Percentiles rank a stretch among this genome's conserved stretches.
Evolutionary conservation across 2,329 filamentous ascomycete species (phyloP).

Genomic region (Phymatotrichopsis omnivora): DNA sequence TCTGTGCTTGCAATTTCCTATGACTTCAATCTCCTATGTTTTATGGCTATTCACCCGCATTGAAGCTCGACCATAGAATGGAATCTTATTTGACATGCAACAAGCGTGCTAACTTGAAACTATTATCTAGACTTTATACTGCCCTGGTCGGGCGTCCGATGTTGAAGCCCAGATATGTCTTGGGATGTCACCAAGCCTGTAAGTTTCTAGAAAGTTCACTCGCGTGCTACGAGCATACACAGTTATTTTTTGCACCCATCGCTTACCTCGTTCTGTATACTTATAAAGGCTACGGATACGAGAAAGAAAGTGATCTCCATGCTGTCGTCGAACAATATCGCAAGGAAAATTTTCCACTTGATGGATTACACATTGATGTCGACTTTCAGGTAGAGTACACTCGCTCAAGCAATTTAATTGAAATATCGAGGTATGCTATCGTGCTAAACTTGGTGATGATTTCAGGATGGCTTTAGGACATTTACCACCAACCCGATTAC

Average conservation of each 20-base stretch:
- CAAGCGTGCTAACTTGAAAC: neutral
- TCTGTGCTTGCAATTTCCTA: conserved; percentile 2
- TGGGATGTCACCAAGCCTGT: conserved; percentile 37
- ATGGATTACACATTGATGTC: conserved; percentile 37
- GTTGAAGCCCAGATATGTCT: conserved; percentile 36
- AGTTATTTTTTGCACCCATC: neutral
- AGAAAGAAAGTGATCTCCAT: neutral
- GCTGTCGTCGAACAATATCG: conserved; percentile 31
- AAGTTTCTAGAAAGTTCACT: neutral
- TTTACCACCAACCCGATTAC: conserved; percentile 34
- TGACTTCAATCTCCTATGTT: neutral
- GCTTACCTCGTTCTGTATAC: neutral
- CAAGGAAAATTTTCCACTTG: conserved; percentile 32
- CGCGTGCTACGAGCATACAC: neutral
- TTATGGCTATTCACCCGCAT: no score
- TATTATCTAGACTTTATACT: conserved; percentile 31
- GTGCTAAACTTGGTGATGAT: neutral
- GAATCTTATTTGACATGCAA: no score
- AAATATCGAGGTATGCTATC: no score
- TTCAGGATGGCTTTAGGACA: conserved; percentile 33
- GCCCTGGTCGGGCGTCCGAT: conserved; percentile 35
- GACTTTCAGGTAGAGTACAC: conserved; percentile 35
- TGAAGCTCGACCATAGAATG: no score
- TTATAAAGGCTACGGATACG: conserved; percentile 7
- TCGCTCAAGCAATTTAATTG: no score